Evolutionary conservation across 2,329 filamentous ascomycete genomes (phyloP).

Genomic region (Penicillium sp.): DNA sequence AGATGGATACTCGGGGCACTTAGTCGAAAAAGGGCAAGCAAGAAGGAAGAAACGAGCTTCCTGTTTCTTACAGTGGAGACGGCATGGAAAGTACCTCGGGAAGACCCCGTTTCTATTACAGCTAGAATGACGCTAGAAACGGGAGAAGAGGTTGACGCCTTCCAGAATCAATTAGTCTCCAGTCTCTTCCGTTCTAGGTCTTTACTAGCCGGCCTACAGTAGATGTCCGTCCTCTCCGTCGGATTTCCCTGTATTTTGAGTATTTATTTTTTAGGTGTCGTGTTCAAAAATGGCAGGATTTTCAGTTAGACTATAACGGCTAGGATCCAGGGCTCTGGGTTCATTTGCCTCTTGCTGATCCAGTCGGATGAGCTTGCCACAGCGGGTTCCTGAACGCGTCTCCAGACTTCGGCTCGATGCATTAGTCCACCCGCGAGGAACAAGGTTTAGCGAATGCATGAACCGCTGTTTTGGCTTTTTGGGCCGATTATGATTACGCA

Average conservation of each 20-base stretch:
- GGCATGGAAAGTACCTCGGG: constrained; percentile 13
- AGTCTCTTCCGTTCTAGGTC: not conserved
- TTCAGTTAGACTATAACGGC: constrained; percentile 3
- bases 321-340: constrained; percentile 13
- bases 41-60: constrained; percentile 15
- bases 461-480: constrained; percentile 11
- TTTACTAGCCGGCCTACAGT: not conserved
- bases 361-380: constrained; percentile 16
- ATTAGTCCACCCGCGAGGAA: constrained; percentile 25
- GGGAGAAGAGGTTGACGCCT: constrained; percentile 11
- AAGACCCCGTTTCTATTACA: constrained; percentile 22
- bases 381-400: constrained; percentile 20
- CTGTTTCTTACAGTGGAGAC: constrained; percentile 19
- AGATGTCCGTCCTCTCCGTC: not conserved
- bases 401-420: constrained; percentile 28
- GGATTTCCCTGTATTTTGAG: not conserved
- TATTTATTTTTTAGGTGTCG: not conserved
- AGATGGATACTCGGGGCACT: not conserved
- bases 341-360: not conserved
- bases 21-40: constrained; percentile 5
- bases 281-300: not conserved
- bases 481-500: too few species aligned
- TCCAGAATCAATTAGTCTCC: not conserved
- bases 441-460: constrained; percentile 26
- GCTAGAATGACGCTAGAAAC: constrained; percentile 31